Evolutionary conservation across 2,329 filamentous ascomycete genomes (phyloP), one percentile per base, ranked within the genome.

Genomic region (Seiridium unicorne): DNA sequence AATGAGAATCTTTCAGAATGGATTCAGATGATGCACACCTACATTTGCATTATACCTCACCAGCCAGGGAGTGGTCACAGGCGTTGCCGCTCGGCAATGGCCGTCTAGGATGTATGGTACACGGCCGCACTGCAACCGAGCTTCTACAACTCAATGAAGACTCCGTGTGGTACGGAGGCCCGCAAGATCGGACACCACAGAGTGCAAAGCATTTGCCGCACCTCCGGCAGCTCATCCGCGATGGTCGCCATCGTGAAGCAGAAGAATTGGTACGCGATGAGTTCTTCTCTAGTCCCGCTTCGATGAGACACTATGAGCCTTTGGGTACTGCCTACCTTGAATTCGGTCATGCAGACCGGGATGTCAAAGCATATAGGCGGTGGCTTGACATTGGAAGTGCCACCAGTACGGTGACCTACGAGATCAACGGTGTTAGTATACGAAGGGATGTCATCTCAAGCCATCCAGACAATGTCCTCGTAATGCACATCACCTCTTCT

Each of bases 71-170:
- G 5, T 59, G 57, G 57, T 53, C 57, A 35, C 47, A 77, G 60
- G 76, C 77, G 34, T 68, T 82, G 1, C 80, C 80, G 2, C 70
- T 83, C 54, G 80, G 81, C 8, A 83, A 83, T 64, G 80, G 81
- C 31, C 74, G 80, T 53, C 63, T 74, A 11, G 72, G 72, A 4
- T 71, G 69, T 36, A 80, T 82, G 78, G 68, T 81, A 8, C 77
- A 79, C 66, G 78, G 79, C 34, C 72, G 76, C 32, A 76, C 76
- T 4, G 65, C 69, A 36, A 77, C 71, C 3, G 80, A 82, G 61
- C 68, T 76, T 11, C 65, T 82, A 3, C 74, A 77, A 51, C 68
- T 82, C 35, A 82, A 81, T 55, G 79, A 82, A 62, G 77, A 82
- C 61, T 79, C 77, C 3, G 73, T 79, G 2, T 80, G 76, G 77